phyloP scores from a whole-genome alignment of 495 filamentous ascomycete species.

The Aspergillus campestris region DNA sequence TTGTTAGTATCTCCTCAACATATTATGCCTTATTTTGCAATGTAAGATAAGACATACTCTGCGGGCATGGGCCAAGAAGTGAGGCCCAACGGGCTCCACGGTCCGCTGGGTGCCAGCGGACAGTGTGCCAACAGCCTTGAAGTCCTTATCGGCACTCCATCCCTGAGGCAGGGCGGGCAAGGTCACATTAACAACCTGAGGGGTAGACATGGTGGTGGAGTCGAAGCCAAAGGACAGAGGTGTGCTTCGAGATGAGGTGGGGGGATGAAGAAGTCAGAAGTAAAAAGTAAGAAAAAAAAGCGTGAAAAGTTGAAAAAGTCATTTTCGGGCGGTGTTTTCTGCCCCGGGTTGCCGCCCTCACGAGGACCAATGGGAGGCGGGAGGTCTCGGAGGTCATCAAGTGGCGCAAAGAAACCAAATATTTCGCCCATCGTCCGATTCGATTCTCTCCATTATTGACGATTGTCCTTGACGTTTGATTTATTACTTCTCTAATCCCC shows the following conservation, averaged over 20 bases:
- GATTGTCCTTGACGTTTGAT: neutral
- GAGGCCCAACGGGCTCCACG: constrained; percentile 90
- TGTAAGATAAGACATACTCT: constrained; percentile 46
- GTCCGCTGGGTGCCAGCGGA: constrained; percentile 67
- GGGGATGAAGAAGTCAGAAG: constrained; percentile 11
- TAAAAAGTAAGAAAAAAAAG: constrained; percentile 5
- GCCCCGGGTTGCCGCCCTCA: constrained; percentile 18
- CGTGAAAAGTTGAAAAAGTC: constrained; percentile 10
- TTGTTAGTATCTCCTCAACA: constrained; percentile 13
- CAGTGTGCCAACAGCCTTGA: constrained; percentile 66
- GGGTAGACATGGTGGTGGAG: constrained; percentile 36
- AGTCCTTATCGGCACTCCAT: constrained; percentile 86
- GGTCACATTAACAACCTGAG: constrained; percentile 42
- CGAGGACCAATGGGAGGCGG: constrained; percentile 22
- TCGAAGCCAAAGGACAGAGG: constrained; percentile 3
- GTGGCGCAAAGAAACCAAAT: neutral
- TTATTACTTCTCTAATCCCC: neutral
- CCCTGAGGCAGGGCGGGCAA: constrained; percentile 71
- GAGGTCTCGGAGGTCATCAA: constrained; percentile 22
- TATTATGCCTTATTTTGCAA: neutral
- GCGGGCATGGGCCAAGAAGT: constrained; percentile 95
- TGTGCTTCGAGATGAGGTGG: constrained; percentile 2
- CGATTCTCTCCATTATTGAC: neutral
- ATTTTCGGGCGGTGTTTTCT: constrained; percentile 27
- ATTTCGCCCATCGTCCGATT: neutral